Evolutionary conservation across 805 yeast species (phyloP).

Genomic region (Yarrowia sp.): DNA sequence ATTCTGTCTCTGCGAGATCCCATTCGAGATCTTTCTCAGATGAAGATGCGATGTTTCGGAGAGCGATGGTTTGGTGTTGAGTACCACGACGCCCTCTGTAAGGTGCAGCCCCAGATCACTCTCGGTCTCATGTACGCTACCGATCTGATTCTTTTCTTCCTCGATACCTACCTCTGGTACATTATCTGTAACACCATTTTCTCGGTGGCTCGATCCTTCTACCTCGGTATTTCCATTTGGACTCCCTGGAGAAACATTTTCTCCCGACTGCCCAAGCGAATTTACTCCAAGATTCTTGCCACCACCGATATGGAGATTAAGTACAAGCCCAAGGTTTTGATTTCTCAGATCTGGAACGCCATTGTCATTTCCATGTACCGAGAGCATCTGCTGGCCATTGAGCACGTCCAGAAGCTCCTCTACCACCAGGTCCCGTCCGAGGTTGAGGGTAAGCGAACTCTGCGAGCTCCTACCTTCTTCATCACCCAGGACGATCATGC

Average conservation of each 20-base stretch:
- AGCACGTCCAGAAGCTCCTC: slow-evolving; percentile 94
- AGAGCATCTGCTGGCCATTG: slow-evolving; percentile 96
- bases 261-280: slow-evolving; percentile 97
- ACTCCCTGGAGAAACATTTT: slow-evolving; percentile 99
- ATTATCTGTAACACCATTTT: slow-evolving; percentile 90
- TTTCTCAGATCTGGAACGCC: slow-evolving; percentile 99
- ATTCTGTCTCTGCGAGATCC: slow-evolving; percentile 90
- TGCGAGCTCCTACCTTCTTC: slow-evolving; percentile 98
- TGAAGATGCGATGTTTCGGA: slow-evolving; percentile 92
- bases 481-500: slow-evolving; percentile 95
- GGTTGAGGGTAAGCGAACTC: slow-evolving; percentile 95
- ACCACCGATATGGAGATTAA: slow-evolving; percentile 99
- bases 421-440: slow-evolving; percentile 99
- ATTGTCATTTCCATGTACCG: slow-evolving; percentile 99
- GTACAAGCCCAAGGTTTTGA: slow-evolving; percentile 96
- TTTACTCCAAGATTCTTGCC: slow-evolving; percentile 94
- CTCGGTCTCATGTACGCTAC: slow-evolving; percentile 90
- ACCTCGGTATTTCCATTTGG: slow-evolving; percentile 96
- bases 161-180: slow-evolving; percentile 99
- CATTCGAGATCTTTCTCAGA: slow-evolving; percentile 78
- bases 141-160: slow-evolving; percentile 91
- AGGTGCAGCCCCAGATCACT: slow-evolving; percentile 81
- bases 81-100: slow-evolving; percentile 54
- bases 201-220: slow-evolving; percentile 97
- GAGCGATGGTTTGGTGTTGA: slow-evolving; percentile 75